Percentiles rank a stretch among this genome's conserved stretches.
phyloP scores from a whole-genome alignment of 306 rosid genomes.

The Hippophae tibetana region DNA sequence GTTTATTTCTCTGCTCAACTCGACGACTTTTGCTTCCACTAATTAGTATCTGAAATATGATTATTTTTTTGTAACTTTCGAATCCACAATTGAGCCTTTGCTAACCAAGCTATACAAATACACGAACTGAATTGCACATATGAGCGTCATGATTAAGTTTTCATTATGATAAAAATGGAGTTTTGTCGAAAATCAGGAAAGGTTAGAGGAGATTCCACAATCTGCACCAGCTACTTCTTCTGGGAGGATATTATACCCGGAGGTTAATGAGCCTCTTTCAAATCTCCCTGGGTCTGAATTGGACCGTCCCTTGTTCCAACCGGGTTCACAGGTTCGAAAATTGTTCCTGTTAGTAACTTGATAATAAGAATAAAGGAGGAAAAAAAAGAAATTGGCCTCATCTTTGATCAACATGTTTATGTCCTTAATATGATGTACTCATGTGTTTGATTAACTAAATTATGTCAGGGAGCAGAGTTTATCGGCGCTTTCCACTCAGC shows the following conservation, averaged over 20 bases:
- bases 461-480: conserved; percentile 59
- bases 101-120: neutral
- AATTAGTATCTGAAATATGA: neutral
- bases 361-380: no score
- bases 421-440: neutral
- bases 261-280: conserved; percentile 7
- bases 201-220: conserved; percentile 77
- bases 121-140: no score
- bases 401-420: no score
- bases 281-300: conserved; percentile 62
- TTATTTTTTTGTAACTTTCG: no score
- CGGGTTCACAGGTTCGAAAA: conserved; percentile 48
- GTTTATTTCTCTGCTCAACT: neutral
- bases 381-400: no score
- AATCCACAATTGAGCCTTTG: neutral
- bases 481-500: conserved; percentile 59
- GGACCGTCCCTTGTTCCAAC: conserved; percentile 52
- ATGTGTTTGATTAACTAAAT: neutral
- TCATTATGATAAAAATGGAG: no score
- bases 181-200: conserved; percentile 35
- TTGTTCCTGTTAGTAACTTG: neutral
- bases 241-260: conserved; percentile 32
- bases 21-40: neutral
- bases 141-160: no score
- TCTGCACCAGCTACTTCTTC: conserved; percentile 35